Evolutionary conservation across 225 moss, liverwort and hornwort genomes (phyloP).

Genomic region (Pseudoscleropodium purum): DNA sequence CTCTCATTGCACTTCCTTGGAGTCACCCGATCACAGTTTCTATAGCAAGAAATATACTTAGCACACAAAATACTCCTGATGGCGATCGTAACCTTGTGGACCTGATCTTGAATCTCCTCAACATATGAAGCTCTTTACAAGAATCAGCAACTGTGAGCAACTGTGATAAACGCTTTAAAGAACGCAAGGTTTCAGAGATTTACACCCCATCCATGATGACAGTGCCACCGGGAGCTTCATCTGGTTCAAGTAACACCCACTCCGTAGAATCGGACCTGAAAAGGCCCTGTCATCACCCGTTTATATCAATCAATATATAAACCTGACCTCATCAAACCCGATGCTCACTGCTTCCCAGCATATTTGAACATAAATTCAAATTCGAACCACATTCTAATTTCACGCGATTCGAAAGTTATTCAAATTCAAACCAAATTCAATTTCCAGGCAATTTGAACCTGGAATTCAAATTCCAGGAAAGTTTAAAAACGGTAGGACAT

Average conservation of each 20-base stretch:
- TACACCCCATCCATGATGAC: conserved; percentile 65
- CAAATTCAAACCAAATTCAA: background rate
- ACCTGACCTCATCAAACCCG: background rate
- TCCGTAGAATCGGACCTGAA: conserved; percentile 74
- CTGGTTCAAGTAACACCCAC: conserved; percentile 72
- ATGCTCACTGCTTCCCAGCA: background rate
- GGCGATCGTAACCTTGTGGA: background rate
- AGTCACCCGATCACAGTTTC: background rate
- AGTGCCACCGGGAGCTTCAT: conserved; percentile 54
- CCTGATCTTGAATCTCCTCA: background rate
- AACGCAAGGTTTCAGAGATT: conserved; percentile 21
- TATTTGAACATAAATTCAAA: background rate
- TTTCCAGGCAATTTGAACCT: background rate
- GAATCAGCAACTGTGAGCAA: background rate
- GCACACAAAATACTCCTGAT: background rate
- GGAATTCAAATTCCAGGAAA: background rate
- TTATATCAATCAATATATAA: background rate
- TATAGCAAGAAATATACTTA: background rate
- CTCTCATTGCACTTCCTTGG: background rate
- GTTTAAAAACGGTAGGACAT: background rate
- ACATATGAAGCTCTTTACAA: background rate
- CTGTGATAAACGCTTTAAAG: background rate
- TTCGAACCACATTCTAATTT: background rate
- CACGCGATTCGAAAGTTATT: background rate
- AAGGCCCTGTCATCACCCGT: conserved; percentile 51